A percentile compares a stretch with the other conserved stretches of the same genome.
Evolutionary conservation across 257 asterid genomes (phyloP).

Genomic region (Plectranthus barbatus): DNA sequence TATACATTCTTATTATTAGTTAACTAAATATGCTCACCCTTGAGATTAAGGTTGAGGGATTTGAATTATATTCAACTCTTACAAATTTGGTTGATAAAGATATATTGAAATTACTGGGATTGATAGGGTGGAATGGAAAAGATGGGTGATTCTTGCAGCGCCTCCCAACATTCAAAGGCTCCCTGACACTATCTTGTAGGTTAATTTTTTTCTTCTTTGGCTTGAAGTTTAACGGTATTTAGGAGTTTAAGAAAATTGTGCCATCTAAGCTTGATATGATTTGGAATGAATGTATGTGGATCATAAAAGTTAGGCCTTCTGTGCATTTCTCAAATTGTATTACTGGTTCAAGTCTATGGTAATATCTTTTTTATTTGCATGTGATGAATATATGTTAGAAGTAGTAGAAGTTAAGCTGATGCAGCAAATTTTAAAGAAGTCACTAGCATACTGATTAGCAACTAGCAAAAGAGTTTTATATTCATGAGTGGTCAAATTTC

Average conservation of each 20-base stretch:
- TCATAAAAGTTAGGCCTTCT: not conserved
- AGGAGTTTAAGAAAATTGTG: not conserved
- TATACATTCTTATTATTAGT: not conserved
- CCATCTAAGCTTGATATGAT: not conserved
- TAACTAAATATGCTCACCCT: not conserved
- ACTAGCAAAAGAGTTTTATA: no score
- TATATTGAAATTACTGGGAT: constrained; percentile 53
- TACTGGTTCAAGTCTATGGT: no score
- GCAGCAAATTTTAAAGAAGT: no score
- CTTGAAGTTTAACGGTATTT: not conserved
- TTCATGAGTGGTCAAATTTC: no score
- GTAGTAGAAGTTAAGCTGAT: not conserved
- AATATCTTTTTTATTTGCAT: no score
- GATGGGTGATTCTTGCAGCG: constrained; percentile 69
- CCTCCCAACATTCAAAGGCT: constrained; percentile 34
- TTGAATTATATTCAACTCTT: constrained; percentile 19
- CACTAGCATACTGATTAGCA: no score
- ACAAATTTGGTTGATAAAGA: constrained; percentile 38
- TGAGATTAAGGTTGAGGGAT: constrained; percentile 13
- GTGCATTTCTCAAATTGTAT: no score
- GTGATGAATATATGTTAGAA: not conserved
- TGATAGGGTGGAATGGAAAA: constrained; percentile 74
- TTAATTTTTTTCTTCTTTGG: constrained; percentile 22
- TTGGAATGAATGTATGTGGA: not conserved
- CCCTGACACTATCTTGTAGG: constrained; percentile 39